Conservation (phyloP, 2,329 filamentous ascomycete genomes). For the Fusarium fujikuroi region DNA sequence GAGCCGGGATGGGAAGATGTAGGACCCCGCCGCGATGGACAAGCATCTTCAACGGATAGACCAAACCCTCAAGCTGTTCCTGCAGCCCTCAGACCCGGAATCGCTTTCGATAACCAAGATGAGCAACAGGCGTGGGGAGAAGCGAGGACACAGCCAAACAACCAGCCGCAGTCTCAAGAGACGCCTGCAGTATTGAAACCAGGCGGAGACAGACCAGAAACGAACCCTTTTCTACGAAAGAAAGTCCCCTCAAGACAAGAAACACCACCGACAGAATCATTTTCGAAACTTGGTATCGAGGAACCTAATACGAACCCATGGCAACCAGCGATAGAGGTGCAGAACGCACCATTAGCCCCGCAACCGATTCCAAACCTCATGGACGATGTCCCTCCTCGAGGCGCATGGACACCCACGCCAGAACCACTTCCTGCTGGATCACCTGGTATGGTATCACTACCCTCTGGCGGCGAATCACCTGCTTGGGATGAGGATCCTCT, state of each 20-base stretch:
- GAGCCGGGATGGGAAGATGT: constrained; percentile 42
- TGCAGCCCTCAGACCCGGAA: constrained; percentile 48
- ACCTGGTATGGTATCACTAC: constrained; percentile 51
- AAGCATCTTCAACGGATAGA: not conserved
- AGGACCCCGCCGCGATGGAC: constrained; percentile 26
- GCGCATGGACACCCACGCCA: constrained; percentile 47
- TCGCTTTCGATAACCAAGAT: constrained; percentile 33
- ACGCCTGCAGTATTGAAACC: constrained; percentile 50
- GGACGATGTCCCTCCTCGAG: constrained; percentile 43
- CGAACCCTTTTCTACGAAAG: constrained; percentile 65
- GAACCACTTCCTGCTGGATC: constrained; percentile 44
- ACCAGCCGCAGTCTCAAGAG: constrained; percentile 19
- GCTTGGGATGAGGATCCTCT: constrained; percentile 54
- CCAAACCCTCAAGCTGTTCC: constrained; percentile 42
- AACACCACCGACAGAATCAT: constrained; percentile 49
- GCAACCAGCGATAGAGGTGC: constrained; percentile 44
- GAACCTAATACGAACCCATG: constrained; percentile 54
- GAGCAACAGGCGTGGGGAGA: constrained; percentile 50
- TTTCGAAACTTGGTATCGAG: constrained; percentile 56
- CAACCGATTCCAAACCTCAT: constrained; percentile 31
- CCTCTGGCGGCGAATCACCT: constrained; percentile 52
- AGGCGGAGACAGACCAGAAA: constrained; percentile 52
- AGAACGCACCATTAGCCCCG: constrained; percentile 21
- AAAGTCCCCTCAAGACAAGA: constrained; percentile 50
- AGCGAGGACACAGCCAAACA: constrained; percentile 33